A percentile compares a stretch with the other conserved stretches of the same genome.
These are phyloP conservation scores for Beta corolliflora DNA, from an alignment of 179 eudicot species.

Conservation along the genomic window DNA sequence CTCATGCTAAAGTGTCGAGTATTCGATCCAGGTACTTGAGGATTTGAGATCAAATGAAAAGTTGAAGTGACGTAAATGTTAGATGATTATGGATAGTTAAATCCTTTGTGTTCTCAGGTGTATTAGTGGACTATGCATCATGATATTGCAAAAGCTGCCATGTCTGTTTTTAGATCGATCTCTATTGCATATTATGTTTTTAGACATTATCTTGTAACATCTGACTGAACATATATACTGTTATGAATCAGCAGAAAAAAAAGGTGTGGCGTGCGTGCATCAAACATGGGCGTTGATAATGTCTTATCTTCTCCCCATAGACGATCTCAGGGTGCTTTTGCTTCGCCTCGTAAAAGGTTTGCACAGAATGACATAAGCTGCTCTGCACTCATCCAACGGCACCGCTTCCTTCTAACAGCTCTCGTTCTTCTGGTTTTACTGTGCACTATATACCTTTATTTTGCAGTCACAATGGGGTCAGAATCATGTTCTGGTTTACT, in stretches of 20 bases:
- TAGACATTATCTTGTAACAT: neutral
- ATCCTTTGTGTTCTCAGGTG: neutral
- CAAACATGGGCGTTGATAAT: constrained; percentile 63
- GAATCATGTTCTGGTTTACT: constrained; percentile 57
- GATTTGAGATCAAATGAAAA: no score
- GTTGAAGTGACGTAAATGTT: no score
- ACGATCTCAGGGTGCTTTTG: constrained; percentile 57
- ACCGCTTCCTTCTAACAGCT: constrained; percentile 81
- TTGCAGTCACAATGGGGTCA: constrained; percentile 79
- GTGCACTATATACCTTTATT: constrained; percentile 85
- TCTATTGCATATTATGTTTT: neutral
- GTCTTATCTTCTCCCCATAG: constrained; percentile 74
- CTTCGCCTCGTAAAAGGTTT: constrained; percentile 43
- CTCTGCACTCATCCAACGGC: constrained; percentile 66
- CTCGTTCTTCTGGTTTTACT: constrained; percentile 73
- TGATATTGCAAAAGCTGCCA: neutral
- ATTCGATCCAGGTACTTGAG: no score
- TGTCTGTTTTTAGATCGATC: neutral
- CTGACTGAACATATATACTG: constrained; percentile 11
- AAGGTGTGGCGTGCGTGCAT: constrained; percentile 7
- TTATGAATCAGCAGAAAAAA: constrained; percentile 20
- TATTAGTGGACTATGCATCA: no score
- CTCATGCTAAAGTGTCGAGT: no score
- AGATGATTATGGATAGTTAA: neutral
- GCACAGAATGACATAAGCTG: constrained; percentile 55